Evolutionary conservation across 2,329 filamentous ascomycete genomes (phyloP).

Genomic region (Trichoderma sp.): DNA sequence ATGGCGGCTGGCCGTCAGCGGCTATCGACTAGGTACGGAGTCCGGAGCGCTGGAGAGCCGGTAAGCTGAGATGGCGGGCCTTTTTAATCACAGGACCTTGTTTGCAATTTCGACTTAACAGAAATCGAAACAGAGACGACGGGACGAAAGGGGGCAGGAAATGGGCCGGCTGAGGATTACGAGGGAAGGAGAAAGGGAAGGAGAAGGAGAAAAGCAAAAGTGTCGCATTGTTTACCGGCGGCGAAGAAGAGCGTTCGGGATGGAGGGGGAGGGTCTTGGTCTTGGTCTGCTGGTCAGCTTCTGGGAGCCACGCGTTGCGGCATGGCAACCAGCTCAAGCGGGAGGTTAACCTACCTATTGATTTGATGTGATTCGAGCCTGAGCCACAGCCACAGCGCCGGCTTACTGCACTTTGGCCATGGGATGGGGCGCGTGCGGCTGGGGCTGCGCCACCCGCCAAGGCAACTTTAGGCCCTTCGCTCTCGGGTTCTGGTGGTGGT

Average conservation of each 20-base stretch:
- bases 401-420: background rate
- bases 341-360: background rate
- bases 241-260: background rate
- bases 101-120: background rate
- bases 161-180: background rate
- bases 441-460: background rate
- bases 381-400: constrained; percentile 1
- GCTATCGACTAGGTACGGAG: background rate
- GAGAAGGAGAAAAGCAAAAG: background rate
- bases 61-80: constrained; percentile 1
- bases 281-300: background rate
- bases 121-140: background rate
- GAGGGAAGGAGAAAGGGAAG: background rate
- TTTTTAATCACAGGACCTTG: background rate
- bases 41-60: too few relatives aligned
- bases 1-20: constrained; percentile 4
- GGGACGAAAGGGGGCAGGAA: background rate
- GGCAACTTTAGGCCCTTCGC: background rate
- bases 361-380: background rate
- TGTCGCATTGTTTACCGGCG: background rate
- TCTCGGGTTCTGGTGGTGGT: background rate
- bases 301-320: background rate
- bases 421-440: background rate
- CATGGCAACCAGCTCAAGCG: background rate
- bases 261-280: background rate